Base-by-base conservation (phyloP, 257 asterid species). In the Solanum pennellii region DNA sequence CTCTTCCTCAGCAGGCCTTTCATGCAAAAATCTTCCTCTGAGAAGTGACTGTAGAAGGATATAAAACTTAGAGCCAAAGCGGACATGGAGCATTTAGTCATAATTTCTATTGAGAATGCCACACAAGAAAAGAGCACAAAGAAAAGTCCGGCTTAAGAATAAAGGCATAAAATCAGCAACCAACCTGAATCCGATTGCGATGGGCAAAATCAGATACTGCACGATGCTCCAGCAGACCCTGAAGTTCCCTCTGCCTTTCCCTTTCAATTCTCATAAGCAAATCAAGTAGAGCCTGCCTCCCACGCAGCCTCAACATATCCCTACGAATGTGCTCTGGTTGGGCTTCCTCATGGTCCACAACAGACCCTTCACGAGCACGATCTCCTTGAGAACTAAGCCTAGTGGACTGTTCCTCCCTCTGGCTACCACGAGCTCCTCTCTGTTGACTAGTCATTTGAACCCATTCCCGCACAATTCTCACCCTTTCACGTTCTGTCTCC, bases 371-470 rank as follows among this genome's bases (percentile, higher is more conserved):
- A 89, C 56, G 94, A 89, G 80, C 90, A 88, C 82, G 90, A 83
- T 89, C 96, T 89, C 80, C 94, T 89, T 92, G 97, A 71, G 88
- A 62, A 79, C 68, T 92, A 87, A 90, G 83, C 60, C 92, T 92
- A 86, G 88, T 86, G 76, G 79, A 80, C 42, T 88, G 96, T 59
- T 88, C 95, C 88, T 93, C 98, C 92, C 94, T 93, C 25, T 87
- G 92, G 62, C 93, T 90, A 87, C 91, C 89, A 41, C 92, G 93
- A 65, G 94, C 83, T 65, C 97, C 98, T 89, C 98, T 95, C 87
- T 93, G 98, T 89, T 95, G 99, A 88, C 98, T 95, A 73, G 96
- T 92, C 98, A 91, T 97, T 82, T 95, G 99, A 97, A 97, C 96
- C 98, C 93, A 93, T 90, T 94, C 98, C 92, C 99, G 94, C 88